Base-by-base conservation (phyloP, 2,329 filamentous ascomycete species). In the Beauveria sp. region DNA sequence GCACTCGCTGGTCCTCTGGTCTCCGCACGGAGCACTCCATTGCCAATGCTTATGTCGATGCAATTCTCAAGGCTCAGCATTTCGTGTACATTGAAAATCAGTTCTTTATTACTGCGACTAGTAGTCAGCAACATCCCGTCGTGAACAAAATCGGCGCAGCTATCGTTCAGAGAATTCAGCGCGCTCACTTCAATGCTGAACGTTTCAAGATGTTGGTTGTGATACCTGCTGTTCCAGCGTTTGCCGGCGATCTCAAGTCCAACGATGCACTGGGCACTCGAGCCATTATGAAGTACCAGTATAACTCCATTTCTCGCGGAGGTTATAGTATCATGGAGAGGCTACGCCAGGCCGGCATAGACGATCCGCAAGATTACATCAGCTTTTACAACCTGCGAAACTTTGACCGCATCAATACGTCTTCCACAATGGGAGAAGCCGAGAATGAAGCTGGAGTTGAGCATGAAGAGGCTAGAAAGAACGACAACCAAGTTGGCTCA, bases 241-340 rank as follows among this genome's bases (percentile, higher is more conserved):
- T 96, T 69, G 89, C 91, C 2, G 91, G 91, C 5, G 90, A 94
- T 67, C 78, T 96, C 54, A 84, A 89, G 67, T 81, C 81, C 0
- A 87, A 92, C 57, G 86, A 84, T 24, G 86, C 88, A 9, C 78
- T 93, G 1, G 88, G 89, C 24, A 94, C 90, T 0, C 80, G 91
- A 41, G 91, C 90, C 5, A 93, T 96, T 68, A 92, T 94, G 88
- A 90, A 94, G 70, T 93, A 89, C 72, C 90, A 94, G 70, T 93
- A 94, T 74, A 80, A 85, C 68, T 88, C 84, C 56, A 94, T 94
- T 75, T 89, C 85, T 72, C 84, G 90, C 41, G 89, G 89, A 37
- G 89, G 88, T 3, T 76, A 90, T 71, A 89, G 85, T 62, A 94
- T 96, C 70, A 86, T 92, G 69, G 89, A 92, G 71, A 80, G 79